A percentile compares a stretch with the other conserved stretches of the same genome.
These are phyloP conservation scores for Avena insularis DNA, from an alignment of 176 grass and related monocot genomes.

Conservation along the genomic window DNA sequence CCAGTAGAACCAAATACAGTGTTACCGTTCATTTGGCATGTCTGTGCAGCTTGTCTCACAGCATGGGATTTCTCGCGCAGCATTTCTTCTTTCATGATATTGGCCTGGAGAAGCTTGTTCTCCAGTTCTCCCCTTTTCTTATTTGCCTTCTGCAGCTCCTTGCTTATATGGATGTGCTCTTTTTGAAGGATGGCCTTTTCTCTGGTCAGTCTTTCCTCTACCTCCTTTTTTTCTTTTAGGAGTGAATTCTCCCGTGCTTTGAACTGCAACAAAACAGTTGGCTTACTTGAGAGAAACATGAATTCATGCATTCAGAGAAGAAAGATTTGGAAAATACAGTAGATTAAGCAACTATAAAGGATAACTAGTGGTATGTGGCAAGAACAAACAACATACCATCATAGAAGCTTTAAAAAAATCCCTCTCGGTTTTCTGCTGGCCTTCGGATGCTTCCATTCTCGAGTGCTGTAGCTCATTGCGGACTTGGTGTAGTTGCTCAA, in stretches of 20 bases:
- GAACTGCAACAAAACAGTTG: conserved; percentile 45
- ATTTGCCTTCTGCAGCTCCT: conserved; percentile 54
- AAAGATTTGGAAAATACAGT: not conserved
- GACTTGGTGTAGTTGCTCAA: conserved; percentile 43
- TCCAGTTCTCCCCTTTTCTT: conserved; percentile 49
- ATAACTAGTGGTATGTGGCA: not conserved
- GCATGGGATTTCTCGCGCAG: conserved; percentile 36
- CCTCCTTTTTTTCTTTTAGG: conserved; percentile 49
- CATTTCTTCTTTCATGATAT: conserved; percentile 32
- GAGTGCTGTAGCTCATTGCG: conserved; percentile 49
- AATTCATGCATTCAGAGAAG: not conserved
- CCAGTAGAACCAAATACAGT: not conserved
- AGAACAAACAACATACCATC: conserved; percentile 35
- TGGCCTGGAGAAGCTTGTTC: conserved; percentile 38
- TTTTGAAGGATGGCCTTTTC: conserved; percentile 50
- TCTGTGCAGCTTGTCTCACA: conserved; percentile 41
- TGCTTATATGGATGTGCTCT: conserved; percentile 40
- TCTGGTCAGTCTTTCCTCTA: conserved; percentile 61
- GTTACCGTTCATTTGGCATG: conserved; percentile 10
- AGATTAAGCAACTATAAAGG: not conserved
- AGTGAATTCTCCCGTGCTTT: conserved; percentile 48
- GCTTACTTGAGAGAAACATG: not conserved
- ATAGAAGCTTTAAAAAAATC: conserved; percentile 51
- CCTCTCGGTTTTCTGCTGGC: conserved; percentile 54
- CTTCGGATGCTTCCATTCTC: conserved; percentile 58